Base-by-base conservation (phyloP, 2,329 filamentous ascomycete species). In the Chaetomiaceae sp. region DNA sequence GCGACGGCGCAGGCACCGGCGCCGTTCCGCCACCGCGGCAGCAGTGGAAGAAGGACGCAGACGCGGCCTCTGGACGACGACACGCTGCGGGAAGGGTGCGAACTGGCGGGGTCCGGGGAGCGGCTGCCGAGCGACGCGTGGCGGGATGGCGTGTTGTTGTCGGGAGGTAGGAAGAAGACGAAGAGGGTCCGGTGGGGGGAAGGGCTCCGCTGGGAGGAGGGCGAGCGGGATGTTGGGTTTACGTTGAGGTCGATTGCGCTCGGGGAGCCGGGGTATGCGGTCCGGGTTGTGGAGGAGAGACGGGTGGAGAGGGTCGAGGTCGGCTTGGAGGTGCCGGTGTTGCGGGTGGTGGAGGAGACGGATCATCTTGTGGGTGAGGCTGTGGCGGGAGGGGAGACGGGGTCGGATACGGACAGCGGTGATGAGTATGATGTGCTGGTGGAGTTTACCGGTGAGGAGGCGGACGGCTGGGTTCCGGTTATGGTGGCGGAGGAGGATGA, bases 391-490 rank as follows among this genome's bases (percentile, higher is more conserved):
- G 33, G n/a, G 11, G 44, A 38, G 30, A 27, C 20, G 3, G 30
- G 15, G 2, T 47, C 41, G 6, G 44, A 38, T 4, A 38, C 42
- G 27, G 40, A 43, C 9, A 43, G 38, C 8, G 30, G 20, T 2
- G 38, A 39, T 5, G 49, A 46, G 9, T 42, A 26, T 10, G 41
- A 45, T 5, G n/a, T 36, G 2, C 11, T 42, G 29, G 5, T 19
- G 3, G 50, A 50, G 27, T 35, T 46, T 19, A 35, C 38, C 8
- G 36, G 38, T 6, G 44, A 47, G 6, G 40, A 42, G 35, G 39
- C 41, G 1, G 32, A 42, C 11, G 47, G 43, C 6, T 52, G 50
- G 50, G 41, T 52, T 18, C 49, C 49, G 19, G 42, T 51, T 2
- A 51, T 47, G 47, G 41, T 52, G 27, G 35, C 42, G 9, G 47